Evolutionary conservation across 352 stramenopile genomes (phyloP).

Genomic region (Discostella stelligera): DNA sequence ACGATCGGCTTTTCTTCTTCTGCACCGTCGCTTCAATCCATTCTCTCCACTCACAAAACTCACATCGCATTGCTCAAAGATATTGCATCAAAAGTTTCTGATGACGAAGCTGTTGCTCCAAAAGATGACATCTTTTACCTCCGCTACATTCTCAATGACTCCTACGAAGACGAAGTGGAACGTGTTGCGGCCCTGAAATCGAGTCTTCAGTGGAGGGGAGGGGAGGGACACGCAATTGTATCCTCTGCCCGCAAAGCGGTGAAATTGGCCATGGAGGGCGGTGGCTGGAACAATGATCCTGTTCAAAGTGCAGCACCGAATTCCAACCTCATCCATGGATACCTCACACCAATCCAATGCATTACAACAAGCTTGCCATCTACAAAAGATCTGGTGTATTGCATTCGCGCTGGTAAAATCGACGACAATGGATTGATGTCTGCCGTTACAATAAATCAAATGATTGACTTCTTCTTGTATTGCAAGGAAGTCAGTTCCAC

Average conservation of each 20-base stretch:
- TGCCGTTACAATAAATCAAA: constrained; percentile 54
- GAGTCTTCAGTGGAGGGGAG: constrained; percentile 53
- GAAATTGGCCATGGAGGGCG: constrained; percentile 23
- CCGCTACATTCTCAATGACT: constrained; percentile 55
- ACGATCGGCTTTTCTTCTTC: constrained; percentile 13
- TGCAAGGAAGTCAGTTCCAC: constrained; percentile 75
- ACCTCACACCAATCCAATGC: constrained; percentile 51
- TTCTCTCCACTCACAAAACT: constrained; percentile 23
- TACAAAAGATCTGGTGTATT: constrained; percentile 73
- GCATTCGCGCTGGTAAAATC: constrained; percentile 76
- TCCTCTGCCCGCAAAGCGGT: constrained; percentile 55
- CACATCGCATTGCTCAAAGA: constrained; percentile 40
- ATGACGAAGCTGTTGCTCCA: constrained; percentile 47
- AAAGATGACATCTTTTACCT: constrained; percentile 76
- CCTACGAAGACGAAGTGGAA: constrained; percentile 44
- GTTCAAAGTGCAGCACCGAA: constrained; percentile 57
- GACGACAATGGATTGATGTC: constrained; percentile 75
- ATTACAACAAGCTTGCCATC: constrained; percentile 57
- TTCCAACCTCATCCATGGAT: constrained; percentile 53
- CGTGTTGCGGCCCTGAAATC: constrained; percentile 43
- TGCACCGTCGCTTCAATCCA: constrained; percentile 27
- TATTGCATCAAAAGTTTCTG: constrained; percentile 28
- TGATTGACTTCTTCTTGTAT: constrained; percentile 82
- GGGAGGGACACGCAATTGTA: constrained; percentile 59
- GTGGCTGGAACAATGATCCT: constrained; percentile 70